A percentile compares a stretch with the other conserved stretches of the same genome.
Conservation (phyloP, 164 flowering plant genomes). For the Taxillus chinensis region DNA sequence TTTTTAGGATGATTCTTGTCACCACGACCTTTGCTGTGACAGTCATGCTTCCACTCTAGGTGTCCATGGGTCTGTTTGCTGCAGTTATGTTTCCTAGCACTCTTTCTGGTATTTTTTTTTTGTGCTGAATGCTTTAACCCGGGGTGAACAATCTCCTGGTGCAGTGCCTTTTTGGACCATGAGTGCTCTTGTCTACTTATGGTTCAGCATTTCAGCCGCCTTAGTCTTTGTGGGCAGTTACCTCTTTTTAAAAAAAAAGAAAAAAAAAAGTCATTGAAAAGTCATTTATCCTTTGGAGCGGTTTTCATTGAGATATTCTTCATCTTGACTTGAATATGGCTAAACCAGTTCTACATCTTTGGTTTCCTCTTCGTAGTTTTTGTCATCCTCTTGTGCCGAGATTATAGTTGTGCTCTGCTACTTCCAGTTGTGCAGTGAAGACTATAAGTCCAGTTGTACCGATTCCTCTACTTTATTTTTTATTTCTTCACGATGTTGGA, state of each 20-base stretch:
- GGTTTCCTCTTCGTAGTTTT: conserved; percentile 88
- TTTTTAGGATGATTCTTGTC: conserved; percentile 57
- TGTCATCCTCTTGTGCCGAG: conserved; percentile 77
- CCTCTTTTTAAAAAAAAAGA: conserved; percentile 62
- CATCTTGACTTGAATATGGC: conserved; percentile 64
- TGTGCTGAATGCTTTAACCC: conserved; percentile 48
- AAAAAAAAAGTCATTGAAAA: conserved; percentile 56
- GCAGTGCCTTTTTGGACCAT: conserved; percentile 67
- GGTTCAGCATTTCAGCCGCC: conserved; percentile 78
- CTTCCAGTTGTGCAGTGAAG: conserved; percentile 87
- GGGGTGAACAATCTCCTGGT: conserved; percentile 65
- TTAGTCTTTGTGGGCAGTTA: conserved; percentile 69
- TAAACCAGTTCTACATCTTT: conserved; percentile 90
- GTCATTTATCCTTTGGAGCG: conserved; percentile 70
- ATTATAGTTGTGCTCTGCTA: conserved; percentile 77
- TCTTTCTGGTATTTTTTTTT: conserved; percentile 47
- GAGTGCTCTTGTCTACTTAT: conserved; percentile 58
- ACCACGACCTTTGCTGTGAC: conserved; percentile 67
- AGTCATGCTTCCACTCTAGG: conserved; percentile 63
- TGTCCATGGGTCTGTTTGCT: conserved; percentile 57
- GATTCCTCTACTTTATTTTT: conserved; percentile 67
- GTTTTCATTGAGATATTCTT: conserved; percentile 77
- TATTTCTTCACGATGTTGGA: conserved; percentile 79
- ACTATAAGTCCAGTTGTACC: conserved; percentile 78
- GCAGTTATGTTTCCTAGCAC: conserved; percentile 62